phyloP scores from a whole-genome alignment of 2,329 filamentous ascomycete species.

The Aspergillus sp. region DNA sequence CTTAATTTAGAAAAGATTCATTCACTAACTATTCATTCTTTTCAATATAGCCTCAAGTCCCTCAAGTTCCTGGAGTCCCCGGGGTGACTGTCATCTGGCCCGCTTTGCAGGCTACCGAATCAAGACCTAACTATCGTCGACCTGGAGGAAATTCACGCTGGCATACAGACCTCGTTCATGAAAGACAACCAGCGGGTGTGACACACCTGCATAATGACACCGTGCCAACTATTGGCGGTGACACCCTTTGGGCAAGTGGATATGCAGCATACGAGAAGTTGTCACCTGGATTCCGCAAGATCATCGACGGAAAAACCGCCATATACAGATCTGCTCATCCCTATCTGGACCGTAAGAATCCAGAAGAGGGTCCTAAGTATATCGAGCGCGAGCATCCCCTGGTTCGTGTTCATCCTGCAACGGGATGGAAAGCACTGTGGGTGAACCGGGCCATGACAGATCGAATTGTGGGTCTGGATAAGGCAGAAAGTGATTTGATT shows the following conservation, averaged over 20 bases:
- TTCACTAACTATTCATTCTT: background rate
- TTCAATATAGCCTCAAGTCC: slow-evolving; percentile 57
- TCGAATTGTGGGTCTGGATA: slow-evolving; percentile 64
- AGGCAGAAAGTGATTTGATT: slow-evolving; percentile 64
- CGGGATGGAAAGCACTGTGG: slow-evolving; percentile 69
- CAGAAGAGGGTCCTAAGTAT: slow-evolving; percentile 57
- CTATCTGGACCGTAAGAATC: slow-evolving; percentile 62
- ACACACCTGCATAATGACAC: slow-evolving; percentile 68
- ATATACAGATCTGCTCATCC: slow-evolving; percentile 63
- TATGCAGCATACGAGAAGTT: slow-evolving; percentile 71
- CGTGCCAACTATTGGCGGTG: slow-evolving; percentile 60
- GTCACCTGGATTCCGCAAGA: slow-evolving; percentile 63
- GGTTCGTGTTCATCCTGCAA: slow-evolving; percentile 66
- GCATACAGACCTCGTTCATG: slow-evolving; percentile 69
- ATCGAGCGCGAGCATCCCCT: slow-evolving; percentile 66
- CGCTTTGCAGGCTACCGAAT: slow-evolving; percentile 59
- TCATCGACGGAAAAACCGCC: slow-evolving; percentile 63
- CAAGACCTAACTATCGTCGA: slow-evolving; percentile 57
- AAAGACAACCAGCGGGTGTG: slow-evolving; percentile 65
- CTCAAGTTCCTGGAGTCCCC: slow-evolving; percentile 62
- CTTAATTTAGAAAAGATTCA: slow-evolving; percentile 1
- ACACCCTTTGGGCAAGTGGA: slow-evolving; percentile 68
- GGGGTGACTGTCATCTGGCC: slow-evolving; percentile 69
- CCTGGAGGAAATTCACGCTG: slow-evolving; percentile 64
- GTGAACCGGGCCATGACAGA: slow-evolving; percentile 68